Evolutionary conservation across 768 basidiomycete species (phyloP), one percentile per base, ranked within the genome.

Genomic region (Grammothele lineata): DNA sequence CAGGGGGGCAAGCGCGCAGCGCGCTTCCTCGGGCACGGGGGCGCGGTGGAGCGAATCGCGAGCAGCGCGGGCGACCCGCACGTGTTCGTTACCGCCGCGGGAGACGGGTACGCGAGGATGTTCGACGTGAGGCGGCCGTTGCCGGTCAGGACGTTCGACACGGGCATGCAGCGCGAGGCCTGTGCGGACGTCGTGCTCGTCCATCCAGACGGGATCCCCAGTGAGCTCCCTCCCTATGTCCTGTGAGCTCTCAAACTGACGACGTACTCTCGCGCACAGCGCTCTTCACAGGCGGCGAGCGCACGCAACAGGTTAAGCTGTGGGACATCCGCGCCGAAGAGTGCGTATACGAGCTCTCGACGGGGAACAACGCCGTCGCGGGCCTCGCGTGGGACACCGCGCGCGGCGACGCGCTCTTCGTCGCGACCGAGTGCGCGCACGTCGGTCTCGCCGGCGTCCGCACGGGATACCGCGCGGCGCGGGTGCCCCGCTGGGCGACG

Each of bases 301-400:
- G 39, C 3, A 53, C 55, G 4, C 63, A 74, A 45, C 51, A 61
- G 8, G 65, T 75, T 54, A 66, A 65, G 34, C n/a, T 72, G 25
- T 75, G 72, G 72, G 72, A 76, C 45, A 41, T 72, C 11, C 69
- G 72, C 27, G 65, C 67, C 0, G 58, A 55, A 12, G 53, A 51
- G 12, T 39, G 58, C 5, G 59, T 72, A 1, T 75, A 73, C 51
- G 72, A 75, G 43, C 61, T 75, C 15, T 61, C 70, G 1, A 72
- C 72, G 4, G 73, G 73, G 4, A 76, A 75, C 52, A 76, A 73
- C 48, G 25, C 43, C 2, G 72, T 75, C 1, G 37, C 37, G 1
- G 52, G 51, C 5, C 53, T 75, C 47, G 61, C 58, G 2, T 74
- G 70, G 72, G 68, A 50, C 43, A 17, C 40, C 17, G 25, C 11